Base-by-base conservation (phyloP, 441 rosid genomes). In the Oxalis stricta region DNA sequence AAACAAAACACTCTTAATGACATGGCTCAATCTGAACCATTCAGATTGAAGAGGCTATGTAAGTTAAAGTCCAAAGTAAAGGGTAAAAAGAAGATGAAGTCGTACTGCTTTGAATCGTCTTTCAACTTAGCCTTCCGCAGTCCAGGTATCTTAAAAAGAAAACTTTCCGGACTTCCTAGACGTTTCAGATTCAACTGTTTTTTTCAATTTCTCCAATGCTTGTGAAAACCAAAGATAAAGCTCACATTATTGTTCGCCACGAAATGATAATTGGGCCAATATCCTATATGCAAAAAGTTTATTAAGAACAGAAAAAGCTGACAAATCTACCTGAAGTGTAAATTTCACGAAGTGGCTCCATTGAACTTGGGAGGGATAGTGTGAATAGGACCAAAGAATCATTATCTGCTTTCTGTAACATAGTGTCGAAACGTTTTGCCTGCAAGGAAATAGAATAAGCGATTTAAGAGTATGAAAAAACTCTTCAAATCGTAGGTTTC, bases 171-270 rank as follows among this genome's bases (percentile, higher is more conserved):
- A 65, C 63, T 73, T 83, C 57, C 58, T 70, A 3, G 80, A 69
- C 45, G 68, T 65, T 65, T 81, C 88, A 38, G 80, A 64, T 60
- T 78, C 82, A 44, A 79, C 73, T 9, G 29, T 66, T 72, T 77
- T 78, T 60, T 79, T 70, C 33, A 86, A 58, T 63, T 75, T 86
- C 71, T 73, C 91, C 32, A 86, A 68, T 23, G 83, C 96, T 86
- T 68, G 26, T 38, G 23, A 17, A 50, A 63, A 35, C 37, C 18
- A 34, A 38, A 33, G 17, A 7, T 30, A 48, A 44, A 18, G 21
- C 10, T 51, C 49, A 50, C 48, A 15, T 5, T 19, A 46, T n/a
- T n/a, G n/a, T n/a, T n/a, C n/a, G n/a, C n/a, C n/a, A n/a, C n/a
- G n/a, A n/a, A n/a, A n/a, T n/a, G n/a, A n/a, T n/a, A n/a, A n/a